Conservation (phyloP, 768 basidiomycete genomes). For the Coprinopsis marcescibilis region DNA sequence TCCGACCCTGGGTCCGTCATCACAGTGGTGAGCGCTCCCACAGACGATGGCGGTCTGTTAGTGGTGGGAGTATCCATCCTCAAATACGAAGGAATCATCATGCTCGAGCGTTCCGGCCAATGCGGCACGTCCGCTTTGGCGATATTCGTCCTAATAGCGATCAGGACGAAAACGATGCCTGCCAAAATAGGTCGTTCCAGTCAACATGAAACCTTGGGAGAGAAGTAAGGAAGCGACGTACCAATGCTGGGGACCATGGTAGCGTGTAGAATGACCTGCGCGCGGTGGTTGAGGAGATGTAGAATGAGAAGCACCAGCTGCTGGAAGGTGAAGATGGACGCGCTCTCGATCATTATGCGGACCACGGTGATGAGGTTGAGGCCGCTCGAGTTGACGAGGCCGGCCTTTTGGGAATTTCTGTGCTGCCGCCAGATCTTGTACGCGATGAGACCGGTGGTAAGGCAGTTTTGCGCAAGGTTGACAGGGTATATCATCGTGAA, state of each 20-base stretch:
- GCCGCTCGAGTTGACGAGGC: not conserved
- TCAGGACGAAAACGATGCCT: constrained; percentile 8
- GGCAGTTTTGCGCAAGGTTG: constrained; percentile 7
- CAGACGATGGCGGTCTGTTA: not conserved
- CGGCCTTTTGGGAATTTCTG: not conserved
- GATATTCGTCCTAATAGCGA: constrained; percentile 5
- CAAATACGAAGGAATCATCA: not conserved
- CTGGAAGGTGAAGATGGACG: constrained; percentile 4
- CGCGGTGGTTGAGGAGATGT: not conserved
- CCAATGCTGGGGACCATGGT: constrained; percentile 7
- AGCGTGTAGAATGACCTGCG: constrained; percentile 4
- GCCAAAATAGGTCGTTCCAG: not conserved
- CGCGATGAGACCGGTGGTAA: constrained; percentile 13
- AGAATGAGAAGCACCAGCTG: constrained; percentile 1
- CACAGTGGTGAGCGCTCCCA: not conserved
- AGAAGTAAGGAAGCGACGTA: not conserved
- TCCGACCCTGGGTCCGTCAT: too few species aligned
- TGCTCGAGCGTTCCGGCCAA: not conserved
- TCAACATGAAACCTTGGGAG: not conserved
- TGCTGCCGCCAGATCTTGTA: constrained; percentile 12
- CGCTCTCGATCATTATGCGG: constrained; percentile 8
- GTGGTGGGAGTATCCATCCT: not conserved
- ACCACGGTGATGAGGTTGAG: not conserved
- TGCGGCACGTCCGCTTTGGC: not conserved
- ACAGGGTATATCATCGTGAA: constrained; percentile 10